Evolutionary conservation across 2,329 filamentous ascomycete species (phyloP), one percentile per base, ranked within the genome.

Genomic region (Trichoderma afroharzianum): DNA sequence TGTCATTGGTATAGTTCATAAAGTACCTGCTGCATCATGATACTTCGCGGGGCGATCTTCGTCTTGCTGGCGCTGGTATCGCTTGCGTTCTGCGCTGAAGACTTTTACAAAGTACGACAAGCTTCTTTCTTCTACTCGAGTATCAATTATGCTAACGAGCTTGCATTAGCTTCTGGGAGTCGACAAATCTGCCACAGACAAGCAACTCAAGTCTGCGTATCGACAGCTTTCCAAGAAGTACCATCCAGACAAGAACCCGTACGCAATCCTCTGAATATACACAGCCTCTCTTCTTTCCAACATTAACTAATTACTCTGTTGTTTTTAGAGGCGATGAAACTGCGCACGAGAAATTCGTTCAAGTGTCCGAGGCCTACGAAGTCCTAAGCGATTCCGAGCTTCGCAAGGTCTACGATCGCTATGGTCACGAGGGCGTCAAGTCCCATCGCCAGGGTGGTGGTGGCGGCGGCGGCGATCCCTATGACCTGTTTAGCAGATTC

Each of bases 241-340:
- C 81, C 96, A 99, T 79, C 96, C 96, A 4, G 96, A 99, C 83
- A 99, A 99, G 88, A 98, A 98, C 78, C 94, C 95, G 92, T 96
- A 88, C 77, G 92, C 84, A 58, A 64, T 59, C 62, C 14, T 57
- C 14, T 1, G 26, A 11, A 26, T 12, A 9, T 70, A 32, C 30
- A 0, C 14, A 30, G 6, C 11, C 36, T 36, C 11, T 15, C 14
- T 15, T 4, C 28, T 21, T 36, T 5, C 6, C 33, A 14, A 28
- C 3, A 4, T 67, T 11, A 9, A 28, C 57, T 69, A 6, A 69
- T 28, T 4, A 0, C 6, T 14, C 12, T 18, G 4, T 2, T 63
- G 6, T 28, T 58, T 47, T 32, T 76, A 96, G 93, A 71, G 91
- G 91, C 75, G 91, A 98, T 80, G 85, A 93, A 18, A 86, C 89